phyloP scores from a whole-genome alignment of 768 basidiomycete genomes.

The Austroboletus festivus region DNA sequence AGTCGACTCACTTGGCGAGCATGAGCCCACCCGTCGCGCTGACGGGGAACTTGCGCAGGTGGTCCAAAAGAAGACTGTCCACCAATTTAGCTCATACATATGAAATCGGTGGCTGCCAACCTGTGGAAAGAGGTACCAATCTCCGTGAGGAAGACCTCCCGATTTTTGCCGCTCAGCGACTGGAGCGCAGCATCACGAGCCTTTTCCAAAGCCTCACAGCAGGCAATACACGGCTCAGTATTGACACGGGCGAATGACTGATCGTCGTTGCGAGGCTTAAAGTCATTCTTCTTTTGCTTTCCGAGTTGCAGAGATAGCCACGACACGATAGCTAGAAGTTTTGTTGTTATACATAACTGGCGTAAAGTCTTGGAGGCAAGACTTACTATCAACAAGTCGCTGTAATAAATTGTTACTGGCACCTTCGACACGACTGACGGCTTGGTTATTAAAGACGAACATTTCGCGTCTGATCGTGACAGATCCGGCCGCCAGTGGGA shows the following conservation, averaged over 20 bases:
- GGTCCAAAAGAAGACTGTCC: constrained; percentile 81
- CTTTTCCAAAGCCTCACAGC: constrained; percentile 82
- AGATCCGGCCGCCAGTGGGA: constrained; percentile 82
- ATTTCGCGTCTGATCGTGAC: constrained; percentile 90
- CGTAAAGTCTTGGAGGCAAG: background rate
- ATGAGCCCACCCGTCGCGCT: constrained; percentile 95
- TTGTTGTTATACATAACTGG: background rate
- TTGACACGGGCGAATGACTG: constrained; percentile 91
- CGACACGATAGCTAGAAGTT: constrained; percentile 55
- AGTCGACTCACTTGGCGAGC: constrained; percentile 82
- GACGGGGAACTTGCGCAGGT: constrained; percentile 93
- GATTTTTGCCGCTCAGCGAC: constrained; percentile 87
- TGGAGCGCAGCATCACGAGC: constrained; percentile 73
- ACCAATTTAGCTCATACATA: constrained; percentile 9
- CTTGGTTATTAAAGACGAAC: constrained; percentile 87
- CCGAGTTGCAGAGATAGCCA: constrained; percentile 76
- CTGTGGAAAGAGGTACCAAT: constrained; percentile 93
- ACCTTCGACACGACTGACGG: constrained; percentile 80
- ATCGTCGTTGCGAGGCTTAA: constrained; percentile 96
- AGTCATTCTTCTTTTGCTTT: constrained; percentile 95
- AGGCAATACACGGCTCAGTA: constrained; percentile 86
- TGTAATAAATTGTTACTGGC: constrained; percentile 78
- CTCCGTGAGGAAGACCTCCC: constrained; percentile 89
- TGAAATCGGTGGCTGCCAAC: constrained; percentile 37
- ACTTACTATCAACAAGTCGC: constrained; percentile 75